Evolutionary conservation across 2,329 filamentous ascomycete genomes (phyloP).

Genomic region (Didymella pinodella): DNA sequence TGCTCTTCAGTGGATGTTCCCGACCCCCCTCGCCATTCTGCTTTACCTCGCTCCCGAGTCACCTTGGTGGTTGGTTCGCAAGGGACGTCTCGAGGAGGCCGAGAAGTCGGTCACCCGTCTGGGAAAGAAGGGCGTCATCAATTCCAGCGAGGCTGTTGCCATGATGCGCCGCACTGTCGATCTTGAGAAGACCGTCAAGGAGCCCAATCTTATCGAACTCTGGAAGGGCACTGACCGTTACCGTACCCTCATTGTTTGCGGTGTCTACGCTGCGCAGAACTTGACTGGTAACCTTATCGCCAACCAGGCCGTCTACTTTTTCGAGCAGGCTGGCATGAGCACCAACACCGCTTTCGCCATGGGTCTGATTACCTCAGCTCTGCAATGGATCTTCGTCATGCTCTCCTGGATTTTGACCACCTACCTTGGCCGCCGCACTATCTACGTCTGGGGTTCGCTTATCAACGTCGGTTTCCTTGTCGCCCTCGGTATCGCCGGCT

Average conservation of each 20-base stretch:
- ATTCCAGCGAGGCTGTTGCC: constrained; percentile 59
- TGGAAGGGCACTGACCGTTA: constrained; percentile 64
- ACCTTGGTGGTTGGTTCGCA: constrained; percentile 60
- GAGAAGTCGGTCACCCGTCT: constrained; percentile 60
- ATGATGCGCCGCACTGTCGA: constrained; percentile 68
- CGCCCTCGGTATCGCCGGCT: constrained; percentile 66
- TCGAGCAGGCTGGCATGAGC: constrained; percentile 67
- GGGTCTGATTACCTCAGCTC: constrained; percentile 70
- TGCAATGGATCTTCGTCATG: constrained; percentile 70
- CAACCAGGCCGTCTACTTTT: constrained; percentile 70
- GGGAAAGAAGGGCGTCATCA: constrained; percentile 53
- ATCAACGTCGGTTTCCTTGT: constrained; percentile 64
- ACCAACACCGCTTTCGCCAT: constrained; percentile 66
- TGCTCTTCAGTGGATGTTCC: constrained; percentile 56
- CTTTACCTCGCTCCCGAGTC: constrained; percentile 62
- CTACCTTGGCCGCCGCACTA: constrained; percentile 69
- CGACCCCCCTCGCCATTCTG: constrained; percentile 54
- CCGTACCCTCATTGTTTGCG: constrained; percentile 64
- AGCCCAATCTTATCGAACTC: constrained; percentile 60
- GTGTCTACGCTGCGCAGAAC: constrained; percentile 67
- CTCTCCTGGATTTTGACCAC: constrained; percentile 72
- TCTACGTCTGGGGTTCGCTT: constrained; percentile 68
- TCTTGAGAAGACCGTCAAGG: constrained; percentile 59
- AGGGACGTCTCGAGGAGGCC: constrained; percentile 53
- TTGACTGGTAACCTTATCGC: constrained; percentile 70